phyloP scores from a whole-genome alignment of 345 rosid genomes.

The Eucalyptus coolabah region DNA sequence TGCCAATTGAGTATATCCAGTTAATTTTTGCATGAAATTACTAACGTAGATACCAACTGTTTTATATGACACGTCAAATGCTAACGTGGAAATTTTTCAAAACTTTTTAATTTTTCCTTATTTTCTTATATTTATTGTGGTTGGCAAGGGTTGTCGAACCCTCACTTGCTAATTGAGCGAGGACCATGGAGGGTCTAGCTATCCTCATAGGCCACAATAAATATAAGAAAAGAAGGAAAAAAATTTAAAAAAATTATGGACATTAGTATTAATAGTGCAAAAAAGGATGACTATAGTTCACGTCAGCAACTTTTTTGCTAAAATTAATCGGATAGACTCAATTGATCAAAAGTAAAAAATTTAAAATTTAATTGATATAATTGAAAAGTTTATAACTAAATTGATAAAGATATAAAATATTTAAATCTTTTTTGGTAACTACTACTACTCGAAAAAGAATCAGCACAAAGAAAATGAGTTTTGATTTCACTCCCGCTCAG shows the following conservation, averaged over 20 bases:
- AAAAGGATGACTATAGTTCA: accelerated
- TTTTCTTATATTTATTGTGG: background rate
- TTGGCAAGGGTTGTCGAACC: accelerated
- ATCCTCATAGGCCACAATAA: background rate
- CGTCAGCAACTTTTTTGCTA: accelerated
- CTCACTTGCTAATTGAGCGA: too few species aligned
- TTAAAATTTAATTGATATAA: too few species aligned
- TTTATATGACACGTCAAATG: accelerated
- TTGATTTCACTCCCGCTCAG: background rate
- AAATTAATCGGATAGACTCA: too few species aligned
- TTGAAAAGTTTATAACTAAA: accelerated
- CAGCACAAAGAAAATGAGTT: background rate
- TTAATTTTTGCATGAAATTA: too few species aligned
- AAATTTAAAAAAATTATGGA: too few species aligned
- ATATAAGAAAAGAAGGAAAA: background rate
- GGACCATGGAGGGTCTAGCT: too few species aligned
- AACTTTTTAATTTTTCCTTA: too few species aligned
- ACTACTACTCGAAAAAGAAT: background rate
- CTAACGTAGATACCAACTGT: accelerated
- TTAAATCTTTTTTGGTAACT: too few species aligned
- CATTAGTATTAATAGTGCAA: accelerated
- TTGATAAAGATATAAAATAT: too few species aligned
- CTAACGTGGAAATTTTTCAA: accelerated
- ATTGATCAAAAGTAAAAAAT: too few species aligned
- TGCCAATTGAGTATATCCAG: too few species aligned